Conservation (phyloP, 345 rosid species). For the Rhodamnia rubescens region DNA sequence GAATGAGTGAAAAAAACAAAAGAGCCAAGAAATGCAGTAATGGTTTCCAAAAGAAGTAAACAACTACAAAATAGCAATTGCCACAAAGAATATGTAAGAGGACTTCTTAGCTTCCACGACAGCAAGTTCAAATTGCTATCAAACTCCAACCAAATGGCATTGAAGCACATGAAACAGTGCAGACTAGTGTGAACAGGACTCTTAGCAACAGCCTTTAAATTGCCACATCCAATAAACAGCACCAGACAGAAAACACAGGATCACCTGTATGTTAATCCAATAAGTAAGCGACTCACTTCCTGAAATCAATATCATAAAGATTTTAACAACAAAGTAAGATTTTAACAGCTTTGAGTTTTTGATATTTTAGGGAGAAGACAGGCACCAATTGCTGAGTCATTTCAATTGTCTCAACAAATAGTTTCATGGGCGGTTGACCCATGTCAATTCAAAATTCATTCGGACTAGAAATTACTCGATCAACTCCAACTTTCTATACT, state of each 20-base stretch:
- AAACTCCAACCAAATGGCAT: neutral
- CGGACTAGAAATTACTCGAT: too few relatives aligned
- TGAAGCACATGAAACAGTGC: neutral
- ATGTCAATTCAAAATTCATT: too few relatives aligned
- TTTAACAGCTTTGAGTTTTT: neutral
- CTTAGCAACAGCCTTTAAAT: neutral
- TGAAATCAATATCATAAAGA: constrained; percentile 10
- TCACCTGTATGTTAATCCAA: constrained; percentile 74
- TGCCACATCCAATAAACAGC: neutral
- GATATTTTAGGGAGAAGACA: neutral
- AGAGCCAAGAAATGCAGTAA: neutral
- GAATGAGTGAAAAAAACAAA: neutral
- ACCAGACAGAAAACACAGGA: too few relatives aligned
- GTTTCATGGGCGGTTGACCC: too few relatives aligned
- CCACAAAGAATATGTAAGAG: constrained; percentile 25
- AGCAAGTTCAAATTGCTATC: neutral
- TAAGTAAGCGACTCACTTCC: constrained; percentile 75
- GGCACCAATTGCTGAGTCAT: neutral
- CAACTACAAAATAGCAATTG: neutral
- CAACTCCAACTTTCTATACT: too few relatives aligned
- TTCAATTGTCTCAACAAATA: too few relatives aligned
- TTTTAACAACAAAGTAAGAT: neutral
- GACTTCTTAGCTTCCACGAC: neutral
- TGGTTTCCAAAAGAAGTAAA: neutral
- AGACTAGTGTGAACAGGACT: neutral